A percentile compares a stretch with the other conserved stretches of the same genome.
These are phyloP conservation scores for Novakomyces olei DNA, from an alignment of 805 yeast genomes.

Conservation along the genomic window DNA sequence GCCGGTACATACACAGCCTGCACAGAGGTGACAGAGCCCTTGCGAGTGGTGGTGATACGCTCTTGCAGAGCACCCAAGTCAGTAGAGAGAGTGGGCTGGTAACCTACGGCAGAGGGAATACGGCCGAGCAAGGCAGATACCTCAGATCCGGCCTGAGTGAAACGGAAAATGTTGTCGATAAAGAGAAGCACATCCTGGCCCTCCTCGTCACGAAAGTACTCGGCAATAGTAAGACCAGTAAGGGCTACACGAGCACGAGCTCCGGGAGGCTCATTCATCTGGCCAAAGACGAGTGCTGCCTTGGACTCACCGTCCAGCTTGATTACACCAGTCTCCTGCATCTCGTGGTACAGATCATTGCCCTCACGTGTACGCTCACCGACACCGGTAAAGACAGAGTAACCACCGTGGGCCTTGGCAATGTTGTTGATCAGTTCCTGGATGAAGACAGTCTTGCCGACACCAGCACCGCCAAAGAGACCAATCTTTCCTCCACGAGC, in stretches of 20 bases:
- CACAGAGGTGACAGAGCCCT: constrained; percentile 99
- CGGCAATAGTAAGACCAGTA: constrained; percentile 99
- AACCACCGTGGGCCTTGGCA: constrained; percentile 99
- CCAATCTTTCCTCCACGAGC: constrained; percentile 99
- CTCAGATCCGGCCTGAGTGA: constrained; percentile 99
- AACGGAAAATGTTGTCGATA: constrained; percentile 99
- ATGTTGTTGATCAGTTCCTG: constrained; percentile 99
- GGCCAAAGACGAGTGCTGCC: constrained; percentile 98
- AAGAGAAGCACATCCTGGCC: constrained; percentile 99
- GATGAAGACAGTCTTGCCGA: constrained; percentile 98
- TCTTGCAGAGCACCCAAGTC: constrained; percentile 99
- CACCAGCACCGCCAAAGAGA: constrained; percentile 99
- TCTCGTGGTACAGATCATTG: constrained; percentile 99
- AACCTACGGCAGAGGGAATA: constrained; percentile 99
- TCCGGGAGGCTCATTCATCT: constrained; percentile 99
- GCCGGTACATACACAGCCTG: constrained; percentile 99
- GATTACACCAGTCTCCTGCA: constrained; percentile 99
- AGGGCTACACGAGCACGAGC: constrained; percentile 99
- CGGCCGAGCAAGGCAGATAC: constrained; percentile 99
- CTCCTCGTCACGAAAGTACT: constrained; percentile 99
- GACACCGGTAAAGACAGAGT: constrained; percentile 99
- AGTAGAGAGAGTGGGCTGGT: constrained; percentile 99
- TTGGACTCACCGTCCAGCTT: constrained; percentile 98
- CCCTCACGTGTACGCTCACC: constrained; percentile 99
- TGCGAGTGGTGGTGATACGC: constrained; percentile 98